Percentiles rank a stretch among this genome's conserved stretches.
Evolutionary conservation across 2,329 filamentous ascomycete genomes (phyloP).

Genomic region (Trichoderma koningiopsis): DNA sequence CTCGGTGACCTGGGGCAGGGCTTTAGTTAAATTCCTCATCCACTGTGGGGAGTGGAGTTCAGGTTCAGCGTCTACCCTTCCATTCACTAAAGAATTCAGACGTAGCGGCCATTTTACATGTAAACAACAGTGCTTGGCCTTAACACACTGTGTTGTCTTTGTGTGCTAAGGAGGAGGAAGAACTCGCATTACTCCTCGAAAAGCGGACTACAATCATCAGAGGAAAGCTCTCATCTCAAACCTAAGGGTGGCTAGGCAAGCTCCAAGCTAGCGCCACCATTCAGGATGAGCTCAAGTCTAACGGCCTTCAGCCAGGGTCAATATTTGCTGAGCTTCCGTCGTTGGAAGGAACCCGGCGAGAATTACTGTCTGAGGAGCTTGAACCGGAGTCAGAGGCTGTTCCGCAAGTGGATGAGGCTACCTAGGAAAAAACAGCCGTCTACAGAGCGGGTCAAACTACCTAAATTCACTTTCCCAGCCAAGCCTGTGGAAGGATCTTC

Average conservation of each 20-base stretch:
- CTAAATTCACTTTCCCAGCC: background rate
- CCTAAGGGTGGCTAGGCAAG: constrained; percentile 35
- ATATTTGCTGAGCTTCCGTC: too few species aligned
- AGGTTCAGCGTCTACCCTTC: too few species aligned
- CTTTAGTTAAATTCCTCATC: too few species aligned
- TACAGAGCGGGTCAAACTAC: constrained; percentile 7
- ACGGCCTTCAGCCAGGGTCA: constrained; percentile 19
- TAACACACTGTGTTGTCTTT: too few species aligned
- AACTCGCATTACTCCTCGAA: constrained; percentile 41
- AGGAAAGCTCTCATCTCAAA: background rate
- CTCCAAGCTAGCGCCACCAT: constrained; percentile 27
- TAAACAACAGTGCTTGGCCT: too few species aligned
- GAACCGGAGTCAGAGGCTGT: background rate
- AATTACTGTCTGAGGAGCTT: background rate
- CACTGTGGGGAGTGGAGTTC: too few species aligned
- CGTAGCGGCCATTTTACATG: too few species aligned
- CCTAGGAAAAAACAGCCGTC: constrained; percentile 23
- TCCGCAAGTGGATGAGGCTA: background rate
- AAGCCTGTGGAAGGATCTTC: background rate
- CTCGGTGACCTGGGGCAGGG: too few species aligned
- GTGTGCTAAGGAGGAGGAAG: constrained; percentile 27
- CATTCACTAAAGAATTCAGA: too few species aligned
- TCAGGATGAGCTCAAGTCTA: background rate
- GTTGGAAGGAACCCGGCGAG: too few species aligned
- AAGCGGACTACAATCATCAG: constrained; percentile 44